Conservation (phyloP, 352 stramenopile species). For the Phytophthora podocarpi region DNA sequence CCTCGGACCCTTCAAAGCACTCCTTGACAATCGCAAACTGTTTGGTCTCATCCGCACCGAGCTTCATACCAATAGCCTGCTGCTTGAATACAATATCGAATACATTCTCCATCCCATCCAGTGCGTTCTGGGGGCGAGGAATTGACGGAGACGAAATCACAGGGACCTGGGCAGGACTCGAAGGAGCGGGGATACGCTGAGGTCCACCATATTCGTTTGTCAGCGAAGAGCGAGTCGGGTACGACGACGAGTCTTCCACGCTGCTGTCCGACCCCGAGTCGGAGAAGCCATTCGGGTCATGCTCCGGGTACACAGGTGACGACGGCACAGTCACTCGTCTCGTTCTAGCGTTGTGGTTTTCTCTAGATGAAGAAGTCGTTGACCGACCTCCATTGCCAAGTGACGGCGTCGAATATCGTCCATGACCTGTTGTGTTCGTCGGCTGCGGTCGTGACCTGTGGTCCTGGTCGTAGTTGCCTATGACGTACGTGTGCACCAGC, state of each 20-base stretch:
- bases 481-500: constrained; percentile 71
- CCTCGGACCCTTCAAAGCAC: constrained; percentile 79
- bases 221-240: constrained; percentile 24
- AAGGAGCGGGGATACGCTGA: constrained; percentile 15
- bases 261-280: constrained; percentile 67
- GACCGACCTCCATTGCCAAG: not conserved
- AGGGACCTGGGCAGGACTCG: constrained; percentile 32
- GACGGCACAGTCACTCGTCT: constrained; percentile 17
- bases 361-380: constrained; percentile 16
- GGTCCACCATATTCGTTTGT: constrained; percentile 27
- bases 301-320: constrained; percentile 31
- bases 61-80: constrained; percentile 84
- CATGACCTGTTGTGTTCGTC: constrained; percentile 12
- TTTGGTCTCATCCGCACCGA: constrained; percentile 67
- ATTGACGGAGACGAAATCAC: constrained; percentile 33
- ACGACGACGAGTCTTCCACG: constrained; percentile 35
- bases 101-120: constrained; percentile 76
- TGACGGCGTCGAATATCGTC: constrained; percentile 6
- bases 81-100: constrained; percentile 90
- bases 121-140: constrained; percentile 27
- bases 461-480: constrained; percentile 62
- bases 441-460: constrained; percentile 16
- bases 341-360: constrained; percentile 14
- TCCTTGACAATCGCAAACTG: constrained; percentile 86
- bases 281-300: constrained; percentile 46